Conservation (phyloP, 305 asterid species). For the Solanum chacoense region DNA sequence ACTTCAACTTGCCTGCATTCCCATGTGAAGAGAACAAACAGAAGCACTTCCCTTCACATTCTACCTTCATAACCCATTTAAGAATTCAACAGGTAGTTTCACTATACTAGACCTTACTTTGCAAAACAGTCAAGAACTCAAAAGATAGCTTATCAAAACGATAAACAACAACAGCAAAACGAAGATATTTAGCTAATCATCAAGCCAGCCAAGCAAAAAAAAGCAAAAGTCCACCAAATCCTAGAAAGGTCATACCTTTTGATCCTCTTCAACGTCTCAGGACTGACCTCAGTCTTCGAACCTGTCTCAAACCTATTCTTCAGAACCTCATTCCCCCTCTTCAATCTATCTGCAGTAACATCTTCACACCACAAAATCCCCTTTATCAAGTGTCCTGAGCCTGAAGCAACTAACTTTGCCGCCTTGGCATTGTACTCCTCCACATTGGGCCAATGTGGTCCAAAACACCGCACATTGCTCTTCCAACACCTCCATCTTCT, state of each 20-base stretch:
- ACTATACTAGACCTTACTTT: neutral
- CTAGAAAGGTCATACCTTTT: conserved; percentile 32
- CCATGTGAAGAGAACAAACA: neutral
- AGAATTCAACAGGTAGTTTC: neutral
- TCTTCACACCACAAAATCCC: conserved; percentile 97
- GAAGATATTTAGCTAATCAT: neutral
- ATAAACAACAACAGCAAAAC: neutral
- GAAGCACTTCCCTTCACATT: neutral
- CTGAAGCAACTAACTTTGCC: conserved; percentile 63
- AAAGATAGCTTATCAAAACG: neutral
- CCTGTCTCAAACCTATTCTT: conserved; percentile 61
- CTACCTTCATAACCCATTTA: neutral
- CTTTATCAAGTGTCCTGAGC: conserved; percentile 79
- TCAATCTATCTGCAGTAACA: conserved; percentile 68
- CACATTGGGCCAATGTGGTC: conserved; percentile 91
- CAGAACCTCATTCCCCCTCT: conserved; percentile 17
- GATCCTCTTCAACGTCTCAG: conserved; percentile 64
- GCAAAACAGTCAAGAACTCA: neutral
- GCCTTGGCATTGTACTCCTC: conserved; percentile 88
- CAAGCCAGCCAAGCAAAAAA: neutral
- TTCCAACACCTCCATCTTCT: conserved; percentile 60
- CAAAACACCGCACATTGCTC: conserved; percentile 82
- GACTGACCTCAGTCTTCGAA: conserved; percentile 45
- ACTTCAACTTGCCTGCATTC: neutral
- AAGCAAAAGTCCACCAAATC: neutral